Conservation (phyloP, 805 yeast species). For the Blastobotrys terrestris region DNA sequence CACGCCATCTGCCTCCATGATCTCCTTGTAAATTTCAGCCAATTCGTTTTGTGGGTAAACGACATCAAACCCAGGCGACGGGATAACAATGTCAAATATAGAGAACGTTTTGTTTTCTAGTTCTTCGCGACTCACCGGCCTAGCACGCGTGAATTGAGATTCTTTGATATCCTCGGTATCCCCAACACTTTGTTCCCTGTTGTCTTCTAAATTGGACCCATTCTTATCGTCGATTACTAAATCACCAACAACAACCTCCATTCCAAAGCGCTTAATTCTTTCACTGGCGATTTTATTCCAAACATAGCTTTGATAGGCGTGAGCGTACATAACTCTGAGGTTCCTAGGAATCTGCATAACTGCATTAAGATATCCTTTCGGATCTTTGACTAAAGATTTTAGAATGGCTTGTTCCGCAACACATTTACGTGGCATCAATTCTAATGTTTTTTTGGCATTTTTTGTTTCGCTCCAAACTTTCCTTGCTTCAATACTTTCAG, state of each 20-base stretch:
- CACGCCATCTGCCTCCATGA: conserved; percentile 72
- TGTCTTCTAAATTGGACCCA: conserved; percentile 10
- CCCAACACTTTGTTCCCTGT: conserved; percentile 26
- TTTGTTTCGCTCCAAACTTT: conserved; percentile 69
- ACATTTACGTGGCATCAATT: conserved; percentile 80
- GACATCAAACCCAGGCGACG: conserved; percentile 97
- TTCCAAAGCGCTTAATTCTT: conserved; percentile 66
- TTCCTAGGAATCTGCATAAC: conserved; percentile 88
- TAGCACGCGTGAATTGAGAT: conserved; percentile 56
- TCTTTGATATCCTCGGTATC: conserved; percentile 60
- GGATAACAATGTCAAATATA: conserved; percentile 81
- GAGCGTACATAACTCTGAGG: conserved; percentile 89
- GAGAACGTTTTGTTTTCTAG: conserved; percentile 49
- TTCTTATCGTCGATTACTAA: conserved; percentile 44
- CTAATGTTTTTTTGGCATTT: conserved; percentile 59
- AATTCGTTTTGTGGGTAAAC: conserved; percentile 69
- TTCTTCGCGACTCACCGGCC: conserved; percentile 71
- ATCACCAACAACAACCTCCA: conserved; percentile 71
- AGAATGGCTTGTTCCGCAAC: conserved; percentile 77
- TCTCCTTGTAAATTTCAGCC: conserved; percentile 53
- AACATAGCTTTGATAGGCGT: conserved; percentile 92
- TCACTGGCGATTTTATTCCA: conserved; percentile 87
- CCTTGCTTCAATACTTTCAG: conserved; percentile 80
- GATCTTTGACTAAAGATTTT: conserved; percentile 47
- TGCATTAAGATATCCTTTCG: conserved; percentile 64